Conservation (phyloP, 2,329 filamentous ascomycete genomes). For the Thielaviopsis populi region DNA sequence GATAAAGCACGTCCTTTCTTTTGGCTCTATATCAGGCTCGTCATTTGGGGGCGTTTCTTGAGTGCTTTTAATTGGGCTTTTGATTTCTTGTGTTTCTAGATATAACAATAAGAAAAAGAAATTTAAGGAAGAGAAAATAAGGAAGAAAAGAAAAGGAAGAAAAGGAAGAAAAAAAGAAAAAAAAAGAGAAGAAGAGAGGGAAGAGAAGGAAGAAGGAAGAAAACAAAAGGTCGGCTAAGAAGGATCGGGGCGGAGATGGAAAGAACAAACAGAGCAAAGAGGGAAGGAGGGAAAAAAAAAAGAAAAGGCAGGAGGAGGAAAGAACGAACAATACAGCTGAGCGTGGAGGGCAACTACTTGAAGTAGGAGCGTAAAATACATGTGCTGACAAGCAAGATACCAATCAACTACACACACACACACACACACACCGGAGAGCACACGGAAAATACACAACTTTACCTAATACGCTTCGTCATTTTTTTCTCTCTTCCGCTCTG, state of each 20-base stretch:
- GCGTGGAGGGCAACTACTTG: too few species aligned
- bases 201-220: background rate
- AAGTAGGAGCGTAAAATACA: too few species aligned
- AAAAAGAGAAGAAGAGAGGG: background rate
- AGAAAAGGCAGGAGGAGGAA: background rate
- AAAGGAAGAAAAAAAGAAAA: background rate
- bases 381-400: too few species aligned
- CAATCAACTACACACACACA: too few species aligned
- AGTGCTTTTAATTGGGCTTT: background rate
- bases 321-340: background rate
- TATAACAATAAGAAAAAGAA: too few species aligned
- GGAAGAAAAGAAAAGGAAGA: background rate
- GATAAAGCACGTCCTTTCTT: background rate
- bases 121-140: too few species aligned
- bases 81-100: too few species aligned
- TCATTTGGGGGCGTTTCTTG: background rate
- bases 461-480: too few species aligned
- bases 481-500: too few species aligned
- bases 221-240: background rate
- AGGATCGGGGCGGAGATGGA: background rate
- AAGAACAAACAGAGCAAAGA: background rate
- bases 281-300: background rate
- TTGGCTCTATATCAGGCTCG: background rate
- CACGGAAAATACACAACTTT: too few species aligned
- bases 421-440: too few species aligned